phyloP scores from a whole-genome alignment of 2,329 filamentous ascomycete genomes.

The Amphichorda felina region DNA sequence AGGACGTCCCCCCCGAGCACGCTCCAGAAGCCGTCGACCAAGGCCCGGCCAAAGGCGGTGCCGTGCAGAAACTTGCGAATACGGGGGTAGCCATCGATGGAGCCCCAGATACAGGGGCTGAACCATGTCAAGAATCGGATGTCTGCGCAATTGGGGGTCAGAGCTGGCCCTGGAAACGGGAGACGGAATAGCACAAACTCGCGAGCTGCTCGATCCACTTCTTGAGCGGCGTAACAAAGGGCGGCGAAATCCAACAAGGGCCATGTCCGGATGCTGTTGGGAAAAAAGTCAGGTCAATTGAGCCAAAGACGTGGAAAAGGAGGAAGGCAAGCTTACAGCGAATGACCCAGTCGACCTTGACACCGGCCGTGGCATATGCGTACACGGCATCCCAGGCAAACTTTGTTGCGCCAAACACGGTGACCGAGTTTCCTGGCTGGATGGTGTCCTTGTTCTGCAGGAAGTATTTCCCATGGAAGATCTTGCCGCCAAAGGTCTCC shows the following conservation, averaged over 20 bases:
- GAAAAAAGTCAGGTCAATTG: not conserved
- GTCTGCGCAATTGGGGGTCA: too few species aligned
- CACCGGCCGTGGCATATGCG: conserved; percentile 34
- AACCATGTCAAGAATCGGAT: conserved; percentile 33
- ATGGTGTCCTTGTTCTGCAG: conserved; percentile 17
- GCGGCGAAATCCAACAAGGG: conserved; percentile 40
- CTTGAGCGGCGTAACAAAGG: conserved; percentile 49
- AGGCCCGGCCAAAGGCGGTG: conserved; percentile 32
- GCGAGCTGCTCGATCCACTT: conserved; percentile 46
- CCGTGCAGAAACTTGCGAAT: conserved; percentile 35
- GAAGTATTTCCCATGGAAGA: conserved; percentile 28
- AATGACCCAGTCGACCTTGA: conserved; percentile 37
- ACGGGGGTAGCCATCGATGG: conserved; percentile 36
- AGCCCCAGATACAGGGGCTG: conserved; percentile 53
- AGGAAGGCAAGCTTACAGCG: conserved; percentile 12
- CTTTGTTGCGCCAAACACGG: conserved; percentile 44
- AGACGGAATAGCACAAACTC: too few species aligned
- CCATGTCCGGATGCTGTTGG: conserved; percentile 31
- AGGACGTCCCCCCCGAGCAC: conserved; percentile 34
- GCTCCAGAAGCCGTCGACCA: conserved; percentile 37
- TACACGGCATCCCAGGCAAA: conserved; percentile 48
- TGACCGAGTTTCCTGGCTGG: conserved; percentile 11
- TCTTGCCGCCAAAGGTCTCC: conserved; percentile 20
- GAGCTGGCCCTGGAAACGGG: too few species aligned
- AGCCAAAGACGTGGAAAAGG: not conserved